These are phyloP conservation scores for Ascochyta viciae-villosae DNA, from an alignment of 2,329 filamentous ascomycete genomes.

Conservation along the genomic window DNA sequence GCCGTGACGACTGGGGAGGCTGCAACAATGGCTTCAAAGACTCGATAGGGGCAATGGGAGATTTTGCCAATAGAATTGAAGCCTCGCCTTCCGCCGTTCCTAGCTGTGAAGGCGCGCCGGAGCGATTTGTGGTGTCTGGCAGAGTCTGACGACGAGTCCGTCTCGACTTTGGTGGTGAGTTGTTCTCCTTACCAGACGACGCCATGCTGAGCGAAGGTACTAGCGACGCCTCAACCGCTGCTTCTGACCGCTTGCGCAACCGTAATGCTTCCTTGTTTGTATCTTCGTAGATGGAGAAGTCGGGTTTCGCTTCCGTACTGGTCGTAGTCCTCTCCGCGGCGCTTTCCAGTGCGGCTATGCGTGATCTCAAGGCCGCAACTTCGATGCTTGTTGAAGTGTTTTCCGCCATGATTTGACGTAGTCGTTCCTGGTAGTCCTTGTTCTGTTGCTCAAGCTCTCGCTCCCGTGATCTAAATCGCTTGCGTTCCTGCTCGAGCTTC, in stretches of 20 bases:
- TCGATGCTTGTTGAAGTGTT: constrained; percentile 42
- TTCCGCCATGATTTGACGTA: constrained; percentile 45
- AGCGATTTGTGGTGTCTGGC: constrained; percentile 24
- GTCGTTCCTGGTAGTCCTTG: constrained; percentile 50
- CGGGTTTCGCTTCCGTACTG: constrained; percentile 22
- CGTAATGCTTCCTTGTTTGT: constrained; percentile 28
- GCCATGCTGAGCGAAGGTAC: constrained; percentile 22
- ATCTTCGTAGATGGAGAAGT: constrained; percentile 45
- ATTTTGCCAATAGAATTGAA: constrained; percentile 31
- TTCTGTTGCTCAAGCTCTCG: constrained; percentile 67
- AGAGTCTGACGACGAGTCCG: constrained; percentile 33
- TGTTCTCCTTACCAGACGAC: constrained; percentile 41
- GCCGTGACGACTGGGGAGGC: constrained; percentile 17
- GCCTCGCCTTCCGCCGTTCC: constrained; percentile 28
- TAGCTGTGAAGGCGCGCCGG: constrained; percentile 20
- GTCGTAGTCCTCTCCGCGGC: constrained; percentile 25
- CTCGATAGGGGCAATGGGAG: constrained; percentile 19
- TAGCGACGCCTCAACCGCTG: constrained; percentile 22
- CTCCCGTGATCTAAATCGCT: constrained; percentile 70
- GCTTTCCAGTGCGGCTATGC: constrained; percentile 40
- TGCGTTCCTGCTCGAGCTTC: constrained; percentile 72
- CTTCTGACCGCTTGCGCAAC: constrained; percentile 17
- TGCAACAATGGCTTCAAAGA: constrained; percentile 20
- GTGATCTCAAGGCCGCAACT: constrained; percentile 43
- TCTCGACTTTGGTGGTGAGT: constrained; percentile 33